These are phyloP conservation scores for Tulasnella sp. DNA, from an alignment of 768 basidiomycete species.

Conservation along the genomic window DNA sequence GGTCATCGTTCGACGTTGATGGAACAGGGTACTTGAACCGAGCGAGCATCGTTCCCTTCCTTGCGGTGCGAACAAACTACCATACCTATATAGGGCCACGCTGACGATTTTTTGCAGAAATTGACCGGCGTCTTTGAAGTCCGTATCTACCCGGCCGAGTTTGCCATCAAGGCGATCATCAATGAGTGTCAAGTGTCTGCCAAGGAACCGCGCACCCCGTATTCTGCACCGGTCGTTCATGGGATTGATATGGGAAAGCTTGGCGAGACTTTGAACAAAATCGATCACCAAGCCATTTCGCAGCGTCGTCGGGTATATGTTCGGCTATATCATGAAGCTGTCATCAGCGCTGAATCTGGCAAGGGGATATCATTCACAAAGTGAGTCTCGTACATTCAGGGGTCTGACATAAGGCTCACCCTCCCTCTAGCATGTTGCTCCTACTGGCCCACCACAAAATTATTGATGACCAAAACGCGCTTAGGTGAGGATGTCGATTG, in stretches of 20 bases:
- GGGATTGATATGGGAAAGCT: conserved; percentile 57
- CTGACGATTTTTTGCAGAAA: conserved; percentile 36
- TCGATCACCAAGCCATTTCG: conserved; percentile 54
- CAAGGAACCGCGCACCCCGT: conserved; percentile 17
- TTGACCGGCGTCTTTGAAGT: conserved; percentile 82
- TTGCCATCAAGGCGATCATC: conserved; percentile 47
- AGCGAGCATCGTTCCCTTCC: conserved; percentile 60
- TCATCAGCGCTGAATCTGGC: conserved; percentile 52
- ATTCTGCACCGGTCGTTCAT: conserved; percentile 26
- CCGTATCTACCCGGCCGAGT: conserved; percentile 64
- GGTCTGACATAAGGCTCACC: not conserved
- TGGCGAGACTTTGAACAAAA: conserved; percentile 40
- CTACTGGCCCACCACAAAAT: conserved; percentile 84
- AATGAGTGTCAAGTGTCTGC: conserved; percentile 34
- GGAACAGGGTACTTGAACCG: conserved; percentile 70
- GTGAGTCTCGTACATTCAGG: not conserved
- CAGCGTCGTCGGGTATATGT: conserved; percentile 58
- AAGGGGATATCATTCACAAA: conserved; percentile 82
- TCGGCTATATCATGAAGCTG: conserved; percentile 78
- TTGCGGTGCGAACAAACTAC: conserved; percentile 46
- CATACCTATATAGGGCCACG: not conserved
- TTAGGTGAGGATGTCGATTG: conserved; percentile 26
- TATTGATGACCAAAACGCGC: conserved; percentile 76
- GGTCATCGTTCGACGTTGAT: conserved; percentile 72
- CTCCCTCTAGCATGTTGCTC: conserved; percentile 45